phyloP scores from a whole-genome alignment of 1,139 yeast genomes.

The Zygoascus hellenicus region DNA sequence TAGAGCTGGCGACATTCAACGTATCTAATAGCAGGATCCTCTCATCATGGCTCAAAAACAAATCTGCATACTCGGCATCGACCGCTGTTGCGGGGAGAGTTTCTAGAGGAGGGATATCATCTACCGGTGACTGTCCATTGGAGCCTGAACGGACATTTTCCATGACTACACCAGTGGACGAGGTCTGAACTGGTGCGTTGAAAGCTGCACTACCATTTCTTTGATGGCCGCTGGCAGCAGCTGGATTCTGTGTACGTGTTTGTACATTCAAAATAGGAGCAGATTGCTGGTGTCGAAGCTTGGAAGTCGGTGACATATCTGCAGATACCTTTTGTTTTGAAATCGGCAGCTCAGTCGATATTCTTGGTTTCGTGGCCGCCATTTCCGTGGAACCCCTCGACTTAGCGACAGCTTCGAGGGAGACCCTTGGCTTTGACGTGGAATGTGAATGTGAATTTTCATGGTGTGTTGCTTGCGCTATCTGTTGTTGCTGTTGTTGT shows the following conservation, averaged over 20 bases:
- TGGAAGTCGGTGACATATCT: slow-evolving; percentile 1
- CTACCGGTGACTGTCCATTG: slow-evolving; percentile 14
- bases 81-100: slow-evolving; percentile 51
- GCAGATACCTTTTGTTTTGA: background rate
- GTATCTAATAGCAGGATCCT: slow-evolving; percentile 63
- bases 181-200: background rate
- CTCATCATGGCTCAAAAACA: slow-evolving; percentile 59
- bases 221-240: background rate
- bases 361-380: no score
- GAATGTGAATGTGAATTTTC: no score
- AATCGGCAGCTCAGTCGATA: no score
- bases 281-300: slow-evolving; percentile 6
- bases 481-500: no score
- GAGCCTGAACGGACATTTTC: background rate
- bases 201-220: background rate
- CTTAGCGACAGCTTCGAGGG: no score
- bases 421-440: no score
- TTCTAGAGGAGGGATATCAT: slow-evolving; percentile 31
- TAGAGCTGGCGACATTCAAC: slow-evolving; percentile 26
- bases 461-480: no score
- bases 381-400: no score
- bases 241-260: background rate
- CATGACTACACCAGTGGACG: background rate
- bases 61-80: slow-evolving; percentile 65
- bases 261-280: slow-evolving; percentile 1